Evolutionary conservation across 306 rosid genomes (phyloP).

Genomic region (Myrica gale): DNA sequence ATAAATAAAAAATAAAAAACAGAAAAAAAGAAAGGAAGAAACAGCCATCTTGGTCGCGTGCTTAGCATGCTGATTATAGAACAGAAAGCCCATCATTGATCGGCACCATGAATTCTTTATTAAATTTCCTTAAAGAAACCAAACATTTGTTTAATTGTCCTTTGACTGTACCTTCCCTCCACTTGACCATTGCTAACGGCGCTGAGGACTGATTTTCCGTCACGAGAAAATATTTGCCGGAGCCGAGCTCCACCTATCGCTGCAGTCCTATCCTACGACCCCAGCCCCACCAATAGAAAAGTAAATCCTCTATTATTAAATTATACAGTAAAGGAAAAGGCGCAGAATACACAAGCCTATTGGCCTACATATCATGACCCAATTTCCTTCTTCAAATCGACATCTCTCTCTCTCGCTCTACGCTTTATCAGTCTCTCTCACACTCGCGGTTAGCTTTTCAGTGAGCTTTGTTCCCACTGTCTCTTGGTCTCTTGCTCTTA

Average conservation of each 20-base stretch:
- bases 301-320: too few species aligned
- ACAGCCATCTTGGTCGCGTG: constrained; percentile 45
- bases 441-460: not conserved
- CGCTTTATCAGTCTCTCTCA: not conserved
- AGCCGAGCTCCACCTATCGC: not conserved
- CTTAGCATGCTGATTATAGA: constrained; percentile 42
- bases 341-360: constrained; percentile 17
- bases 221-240: not conserved
- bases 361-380: constrained; percentile 19
- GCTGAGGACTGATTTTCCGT: constrained; percentile 14
- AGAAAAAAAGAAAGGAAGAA: not conserved
- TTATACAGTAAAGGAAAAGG: not conserved
- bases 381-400: constrained; percentile 9
- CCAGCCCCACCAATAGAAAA: constrained; percentile 15
- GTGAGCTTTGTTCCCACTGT: constrained; percentile 30
- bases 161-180: constrained; percentile 11
- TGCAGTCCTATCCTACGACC: not conserved
- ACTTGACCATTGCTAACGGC: constrained; percentile 50
- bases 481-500: not conserved
- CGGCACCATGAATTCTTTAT: constrained; percentile 19
- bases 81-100: constrained; percentile 43
- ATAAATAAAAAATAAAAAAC: not conserved
- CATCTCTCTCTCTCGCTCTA: constrained; percentile 6
- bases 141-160: not conserved
- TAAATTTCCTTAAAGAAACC: not conserved